A percentile compares a stretch with the other conserved stretches of the same genome.
Evolutionary conservation across 305 asterid genomes (phyloP).

Genomic region (Fraxinus paxiana): DNA sequence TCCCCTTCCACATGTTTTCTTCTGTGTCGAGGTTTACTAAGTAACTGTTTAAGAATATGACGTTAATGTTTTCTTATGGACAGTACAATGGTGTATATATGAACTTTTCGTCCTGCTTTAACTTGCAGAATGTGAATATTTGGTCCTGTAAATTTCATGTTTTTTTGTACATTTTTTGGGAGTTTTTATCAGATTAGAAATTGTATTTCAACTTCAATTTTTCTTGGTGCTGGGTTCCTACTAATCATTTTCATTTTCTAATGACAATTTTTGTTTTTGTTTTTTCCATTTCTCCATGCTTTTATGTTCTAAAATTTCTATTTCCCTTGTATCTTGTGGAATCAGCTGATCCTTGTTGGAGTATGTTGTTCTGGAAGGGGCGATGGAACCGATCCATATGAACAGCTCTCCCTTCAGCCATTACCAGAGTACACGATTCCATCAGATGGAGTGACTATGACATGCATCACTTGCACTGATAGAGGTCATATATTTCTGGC

Average conservation of each 20-base stretch:
- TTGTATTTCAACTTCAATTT: neutral
- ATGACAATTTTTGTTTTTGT: neutral
- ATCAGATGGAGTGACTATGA: slow-evolving; percentile 97
- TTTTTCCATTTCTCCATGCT: neutral
- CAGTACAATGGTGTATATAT: neutral
- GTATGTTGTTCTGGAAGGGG: slow-evolving; percentile 92
- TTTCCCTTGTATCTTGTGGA: slow-evolving; percentile 19
- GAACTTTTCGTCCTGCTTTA: neutral
- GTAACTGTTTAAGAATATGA: neutral
- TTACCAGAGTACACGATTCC: slow-evolving; percentile 86
- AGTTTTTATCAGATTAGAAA: neutral
- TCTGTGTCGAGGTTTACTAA: neutral
- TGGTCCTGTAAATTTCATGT: neutral
- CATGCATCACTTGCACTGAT: slow-evolving; percentile 84
- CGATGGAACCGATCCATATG: slow-evolving; percentile 82
- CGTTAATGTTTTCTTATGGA: neutral
- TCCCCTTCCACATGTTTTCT: neutral
- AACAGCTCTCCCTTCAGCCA: slow-evolving; percentile 83
- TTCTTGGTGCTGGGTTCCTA: neutral
- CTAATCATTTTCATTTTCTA: slow-evolving; percentile 5
- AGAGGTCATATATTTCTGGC: slow-evolving; percentile 86
- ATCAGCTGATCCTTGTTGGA: slow-evolving; percentile 87
- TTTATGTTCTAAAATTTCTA: neutral
- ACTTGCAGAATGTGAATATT: neutral
- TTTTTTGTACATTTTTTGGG: neutral